Conservation (phyloP, 2,329 filamentous ascomycete genomes). For the Apiospora hydei region DNA sequence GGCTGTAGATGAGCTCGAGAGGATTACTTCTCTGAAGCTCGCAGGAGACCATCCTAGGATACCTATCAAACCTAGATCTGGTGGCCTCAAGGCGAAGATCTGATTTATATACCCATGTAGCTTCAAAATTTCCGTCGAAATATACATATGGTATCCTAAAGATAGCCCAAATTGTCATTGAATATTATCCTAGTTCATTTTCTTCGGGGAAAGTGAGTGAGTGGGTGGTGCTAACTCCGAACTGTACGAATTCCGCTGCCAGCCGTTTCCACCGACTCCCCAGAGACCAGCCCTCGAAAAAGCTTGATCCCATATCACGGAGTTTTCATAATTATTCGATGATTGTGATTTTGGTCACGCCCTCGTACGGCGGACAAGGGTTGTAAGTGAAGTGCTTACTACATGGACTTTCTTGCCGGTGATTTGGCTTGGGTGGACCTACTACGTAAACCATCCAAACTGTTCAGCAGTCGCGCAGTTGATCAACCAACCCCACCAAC, state of each 20-base stretch:
- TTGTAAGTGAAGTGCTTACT: not conserved
- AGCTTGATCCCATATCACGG: not conserved
- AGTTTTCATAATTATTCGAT: not conserved
- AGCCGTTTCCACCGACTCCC: not conserved
- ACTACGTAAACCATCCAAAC: not conserved
- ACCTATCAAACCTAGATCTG: constrained; percentile 49
- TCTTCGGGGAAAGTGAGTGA: not conserved
- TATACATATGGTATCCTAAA: not conserved
- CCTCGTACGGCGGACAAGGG: not conserved
- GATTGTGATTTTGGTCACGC: not conserved
- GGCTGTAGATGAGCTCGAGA: constrained; percentile 83
- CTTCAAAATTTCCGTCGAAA: not conserved
- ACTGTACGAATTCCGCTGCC: not conserved
- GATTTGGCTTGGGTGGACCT: not conserved
- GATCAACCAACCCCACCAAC: not conserved
- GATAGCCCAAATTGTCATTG: not conserved
- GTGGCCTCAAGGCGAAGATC: constrained; percentile 51
- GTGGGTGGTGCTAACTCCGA: not conserved
- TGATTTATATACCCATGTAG: constrained; percentile 30
- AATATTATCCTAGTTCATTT: not conserved
- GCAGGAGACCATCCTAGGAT: constrained; percentile 61
- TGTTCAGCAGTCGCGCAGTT: not conserved
- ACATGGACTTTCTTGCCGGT: not conserved
- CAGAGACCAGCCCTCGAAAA: not conserved
- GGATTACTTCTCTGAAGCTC: constrained; percentile 72